These are phyloP conservation scores for Fusarium brachygibbosum DNA, from an alignment of 2,329 filamentous ascomycete genomes.

Conservation along the genomic window DNA sequence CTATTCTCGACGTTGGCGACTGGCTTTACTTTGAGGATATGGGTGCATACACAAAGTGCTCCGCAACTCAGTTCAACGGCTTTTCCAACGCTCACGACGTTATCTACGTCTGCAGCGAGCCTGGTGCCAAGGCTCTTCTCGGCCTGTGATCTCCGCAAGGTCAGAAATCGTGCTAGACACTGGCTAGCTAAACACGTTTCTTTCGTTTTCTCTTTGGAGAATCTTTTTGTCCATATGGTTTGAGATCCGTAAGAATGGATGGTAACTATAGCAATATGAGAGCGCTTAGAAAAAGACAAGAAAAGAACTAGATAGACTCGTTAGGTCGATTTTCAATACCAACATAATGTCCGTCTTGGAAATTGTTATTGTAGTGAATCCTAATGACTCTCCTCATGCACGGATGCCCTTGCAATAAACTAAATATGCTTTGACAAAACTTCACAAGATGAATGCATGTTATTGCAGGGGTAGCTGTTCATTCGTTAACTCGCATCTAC, in stretches of 20 bases:
- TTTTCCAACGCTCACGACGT: constrained; percentile 94
- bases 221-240: constrained; percentile 31
- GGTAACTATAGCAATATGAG: neutral
- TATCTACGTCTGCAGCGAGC: constrained; percentile 95
- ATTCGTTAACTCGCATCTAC: constrained; percentile 8
- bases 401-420: neutral
- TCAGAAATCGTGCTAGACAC: neutral
- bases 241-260: constrained; percentile 3
- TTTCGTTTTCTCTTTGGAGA: constrained; percentile 39
- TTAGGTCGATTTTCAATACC: neutral
- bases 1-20: constrained; percentile 89
- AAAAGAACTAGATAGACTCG: constrained; percentile 30
- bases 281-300: neutral
- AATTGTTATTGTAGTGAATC: neutral
- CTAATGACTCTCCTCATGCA: neutral
- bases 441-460: neutral
- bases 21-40: constrained; percentile 99
- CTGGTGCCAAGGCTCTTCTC: constrained; percentile 82
- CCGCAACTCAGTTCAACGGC: constrained; percentile 96
- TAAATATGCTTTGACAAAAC: neutral
- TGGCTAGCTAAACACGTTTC: constrained; percentile 22
- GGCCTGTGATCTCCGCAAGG: constrained; percentile 31
- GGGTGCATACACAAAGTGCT: constrained; percentile 99
- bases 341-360: neutral
- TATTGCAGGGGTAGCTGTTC: neutral